phyloP scores from a whole-genome alignment of 2,329 filamentous ascomycete genomes.

The Aspergillus pseudoviridinutans region DNA sequence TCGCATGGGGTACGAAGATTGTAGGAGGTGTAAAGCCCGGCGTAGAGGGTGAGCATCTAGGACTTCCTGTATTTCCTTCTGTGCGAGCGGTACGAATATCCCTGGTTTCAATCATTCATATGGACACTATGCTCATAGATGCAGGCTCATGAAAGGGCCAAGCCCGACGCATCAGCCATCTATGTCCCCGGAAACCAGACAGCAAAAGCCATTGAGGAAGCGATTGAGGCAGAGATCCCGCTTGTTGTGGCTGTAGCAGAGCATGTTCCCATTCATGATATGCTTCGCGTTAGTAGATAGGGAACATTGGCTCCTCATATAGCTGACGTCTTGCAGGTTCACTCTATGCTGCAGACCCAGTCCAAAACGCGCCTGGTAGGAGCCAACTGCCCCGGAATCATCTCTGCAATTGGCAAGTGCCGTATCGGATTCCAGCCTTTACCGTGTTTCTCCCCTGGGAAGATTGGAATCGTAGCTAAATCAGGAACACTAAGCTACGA shows the following conservation, averaged over 20 bases:
- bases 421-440: constrained; percentile 74
- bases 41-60: constrained; percentile 66
- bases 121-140: background rate
- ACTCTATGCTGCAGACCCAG: constrained; percentile 68
- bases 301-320: constrained; percentile 4
- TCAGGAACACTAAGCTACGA: constrained; percentile 79
- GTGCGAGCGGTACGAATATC: constrained; percentile 51
- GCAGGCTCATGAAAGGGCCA: constrained; percentile 64
- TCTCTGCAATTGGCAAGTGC: constrained; percentile 67
- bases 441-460: constrained; percentile 65
- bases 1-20: constrained; percentile 75
- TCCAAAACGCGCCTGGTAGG: constrained; percentile 69
- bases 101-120: too few species aligned
- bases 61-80: constrained; percentile 66
- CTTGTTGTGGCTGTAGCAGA: constrained; percentile 76
- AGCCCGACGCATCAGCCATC: constrained; percentile 73
- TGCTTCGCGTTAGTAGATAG: constrained; percentile 57
- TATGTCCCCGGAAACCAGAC: constrained; percentile 76
- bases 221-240: constrained; percentile 73
- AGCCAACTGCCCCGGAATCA: constrained; percentile 78
- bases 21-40: constrained; percentile 74
- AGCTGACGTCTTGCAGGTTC: constrained; percentile 45
- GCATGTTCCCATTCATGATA: constrained; percentile 74
- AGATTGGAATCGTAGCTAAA: constrained; percentile 73
- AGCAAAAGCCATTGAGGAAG: constrained; percentile 69